Conservation (phyloP, 192 early-diverging fungal species). For the Backusella luteola region DNA sequence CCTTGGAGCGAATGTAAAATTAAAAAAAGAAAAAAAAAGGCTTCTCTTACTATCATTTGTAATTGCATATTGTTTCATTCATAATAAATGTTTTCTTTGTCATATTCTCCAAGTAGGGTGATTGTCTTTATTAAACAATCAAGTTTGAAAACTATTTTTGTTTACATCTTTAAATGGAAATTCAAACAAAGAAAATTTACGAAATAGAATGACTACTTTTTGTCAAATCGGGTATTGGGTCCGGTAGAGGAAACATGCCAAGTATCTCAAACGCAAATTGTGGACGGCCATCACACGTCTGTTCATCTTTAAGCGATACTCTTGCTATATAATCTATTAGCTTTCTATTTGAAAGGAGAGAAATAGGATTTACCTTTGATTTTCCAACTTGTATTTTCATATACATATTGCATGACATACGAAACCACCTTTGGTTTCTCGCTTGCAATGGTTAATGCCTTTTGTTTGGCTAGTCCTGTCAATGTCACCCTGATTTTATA, state of each 20-base stretch:
- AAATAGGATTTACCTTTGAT: not conserved
- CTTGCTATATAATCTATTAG: not conserved
- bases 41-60: no score
- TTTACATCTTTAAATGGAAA: not conserved
- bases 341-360: not conserved
- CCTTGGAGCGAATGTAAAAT: slow-evolving; percentile 78
- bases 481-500: not conserved
- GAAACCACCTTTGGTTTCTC: not conserved
- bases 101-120: no score
- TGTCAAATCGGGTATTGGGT: not conserved
- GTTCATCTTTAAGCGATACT: not conserved
- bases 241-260: not conserved
- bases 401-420: not conserved
- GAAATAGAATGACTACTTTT: not conserved
- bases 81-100: no score
- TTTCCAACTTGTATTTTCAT: not conserved
- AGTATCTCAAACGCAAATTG: not conserved
- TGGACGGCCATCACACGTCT: not conserved
- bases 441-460: not conserved
- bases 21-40: no score
- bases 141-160: not conserved
- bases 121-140: no score
- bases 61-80: no score
- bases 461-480: not conserved
- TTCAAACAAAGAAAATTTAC: not conserved